Conservation (phyloP, 2,329 filamentous ascomycete genomes). For the Dactylellina sp. region DNA sequence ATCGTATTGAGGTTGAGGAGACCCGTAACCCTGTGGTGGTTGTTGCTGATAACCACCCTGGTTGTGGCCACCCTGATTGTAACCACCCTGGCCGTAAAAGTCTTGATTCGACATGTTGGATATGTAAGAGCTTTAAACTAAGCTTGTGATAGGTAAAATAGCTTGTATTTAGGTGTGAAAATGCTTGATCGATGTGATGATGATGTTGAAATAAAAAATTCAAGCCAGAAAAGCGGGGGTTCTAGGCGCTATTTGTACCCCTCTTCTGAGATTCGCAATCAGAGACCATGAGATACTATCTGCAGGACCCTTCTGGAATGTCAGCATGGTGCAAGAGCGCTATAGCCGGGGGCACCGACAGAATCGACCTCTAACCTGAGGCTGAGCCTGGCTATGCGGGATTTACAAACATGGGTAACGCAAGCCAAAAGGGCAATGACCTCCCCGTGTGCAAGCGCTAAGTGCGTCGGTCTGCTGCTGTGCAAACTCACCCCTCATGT, state of each 20-base stretch:
- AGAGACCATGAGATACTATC: conserved; percentile 19
- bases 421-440: conserved; percentile 55
- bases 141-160: conserved; percentile 16
- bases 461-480: conserved; percentile 31
- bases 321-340: conserved; percentile 53
- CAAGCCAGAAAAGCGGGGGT: conserved; percentile 45
- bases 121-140: conserved; percentile 27
- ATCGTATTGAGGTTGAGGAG: conserved; percentile 30
- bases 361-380: conserved; percentile 29
- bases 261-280: conserved; percentile 48
- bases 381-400: conserved; percentile 56
- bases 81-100: conserved; percentile 48
- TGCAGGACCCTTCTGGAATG: conserved; percentile 51
- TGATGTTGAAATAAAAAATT: conserved; percentile 30
- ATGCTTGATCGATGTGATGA: conserved; percentile 27
- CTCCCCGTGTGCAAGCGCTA: conserved; percentile 36
- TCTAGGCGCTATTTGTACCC: conserved; percentile 53
- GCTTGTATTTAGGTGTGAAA: conserved; percentile 1
- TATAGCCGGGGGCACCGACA: conserved; percentile 53
- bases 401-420: conserved; percentile 55
- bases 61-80: conserved; percentile 12
- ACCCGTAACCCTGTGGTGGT: conserved; percentile 18
- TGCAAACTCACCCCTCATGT: background rate
- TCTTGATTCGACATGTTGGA: conserved; percentile 46
- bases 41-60: conserved; percentile 8